phyloP scores from a whole-genome alignment of 768 basidiomycete genomes.

The Xerocomellus chrysenteron region DNA sequence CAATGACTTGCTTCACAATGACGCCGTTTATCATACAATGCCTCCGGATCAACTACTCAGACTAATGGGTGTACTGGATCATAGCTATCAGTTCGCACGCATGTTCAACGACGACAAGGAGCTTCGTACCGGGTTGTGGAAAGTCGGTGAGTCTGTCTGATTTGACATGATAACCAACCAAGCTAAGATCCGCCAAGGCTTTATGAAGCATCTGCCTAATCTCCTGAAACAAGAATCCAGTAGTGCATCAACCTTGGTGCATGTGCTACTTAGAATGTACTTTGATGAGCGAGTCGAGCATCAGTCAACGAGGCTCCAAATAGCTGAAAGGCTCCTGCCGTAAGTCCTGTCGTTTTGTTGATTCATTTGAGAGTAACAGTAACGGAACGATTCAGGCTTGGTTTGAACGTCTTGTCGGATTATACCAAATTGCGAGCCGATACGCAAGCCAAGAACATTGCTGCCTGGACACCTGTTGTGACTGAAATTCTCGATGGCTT shows the following conservation, averaged over 20 bases:
- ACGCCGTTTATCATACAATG: constrained; percentile 88
- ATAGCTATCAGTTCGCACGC: constrained; percentile 96
- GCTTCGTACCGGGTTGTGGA: constrained; percentile 94
- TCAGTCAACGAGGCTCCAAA: constrained; percentile 78
- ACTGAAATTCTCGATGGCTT: constrained; percentile 91
- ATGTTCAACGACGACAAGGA: constrained; percentile 99
- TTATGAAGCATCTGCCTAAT: constrained; percentile 99
- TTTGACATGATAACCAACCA: background rate
- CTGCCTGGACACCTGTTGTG: constrained; percentile 99
- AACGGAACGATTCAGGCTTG: constrained; percentile 54
- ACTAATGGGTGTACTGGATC: constrained; percentile 93
- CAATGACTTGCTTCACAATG: constrained; percentile 90
- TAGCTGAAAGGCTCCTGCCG: constrained; percentile 71
- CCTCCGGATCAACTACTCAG: constrained; percentile 91
- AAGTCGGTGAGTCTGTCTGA: constrained; percentile 79
- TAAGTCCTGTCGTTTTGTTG: constrained; percentile 32
- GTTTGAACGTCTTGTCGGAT: constrained; percentile 84
- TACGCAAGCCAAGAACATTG: constrained; percentile 91
- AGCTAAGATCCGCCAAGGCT: constrained; percentile 54
- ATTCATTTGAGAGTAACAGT: background rate
- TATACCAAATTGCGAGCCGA: constrained; percentile 88
- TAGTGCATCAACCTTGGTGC: constrained; percentile 91
- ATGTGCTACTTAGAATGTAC: constrained; percentile 91
- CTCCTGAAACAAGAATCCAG: constrained; percentile 97
- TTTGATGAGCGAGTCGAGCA: constrained; percentile 87